Conservation (phyloP, 2,329 filamentous ascomycete species). For the Penicillium glabrum region DNA sequence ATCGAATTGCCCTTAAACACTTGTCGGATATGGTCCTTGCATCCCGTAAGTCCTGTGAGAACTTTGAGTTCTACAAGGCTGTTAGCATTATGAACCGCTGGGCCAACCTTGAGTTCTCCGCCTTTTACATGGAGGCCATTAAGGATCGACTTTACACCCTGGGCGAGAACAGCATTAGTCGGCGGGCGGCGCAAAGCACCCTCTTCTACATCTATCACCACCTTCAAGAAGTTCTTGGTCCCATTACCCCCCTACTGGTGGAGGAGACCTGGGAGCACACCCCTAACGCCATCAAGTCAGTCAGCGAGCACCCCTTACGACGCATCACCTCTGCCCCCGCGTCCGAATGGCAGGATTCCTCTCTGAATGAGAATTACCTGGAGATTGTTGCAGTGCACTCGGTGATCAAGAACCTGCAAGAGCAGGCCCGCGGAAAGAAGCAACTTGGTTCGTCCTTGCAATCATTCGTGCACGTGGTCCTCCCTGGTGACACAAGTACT, state of each 20-base stretch:
- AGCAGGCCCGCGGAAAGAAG: slow-evolving; percentile 70
- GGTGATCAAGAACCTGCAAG: slow-evolving; percentile 73
- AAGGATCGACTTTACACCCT: slow-evolving; percentile 93
- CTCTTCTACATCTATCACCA: slow-evolving; percentile 66
- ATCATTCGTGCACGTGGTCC: slow-evolving; percentile 60
- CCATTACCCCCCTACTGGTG: slow-evolving; percentile 78
- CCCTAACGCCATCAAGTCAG: slow-evolving; percentile 62
- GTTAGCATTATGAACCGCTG: slow-evolving; percentile 74
- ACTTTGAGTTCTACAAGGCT: slow-evolving; percentile 80
- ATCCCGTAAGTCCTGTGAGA: slow-evolving; percentile 65
- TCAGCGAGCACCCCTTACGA: slow-evolving; percentile 47
- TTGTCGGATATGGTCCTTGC: slow-evolving; percentile 64
- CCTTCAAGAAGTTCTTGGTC: slow-evolving; percentile 74
- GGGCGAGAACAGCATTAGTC: slow-evolving; percentile 62
- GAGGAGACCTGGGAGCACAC: slow-evolving; percentile 85
- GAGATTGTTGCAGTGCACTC: slow-evolving; percentile 54
- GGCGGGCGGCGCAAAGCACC: slow-evolving; percentile 57
- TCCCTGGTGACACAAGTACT: slow-evolving; percentile 23
- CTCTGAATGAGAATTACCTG: slow-evolving; percentile 50
- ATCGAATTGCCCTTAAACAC: slow-evolving; percentile 76
- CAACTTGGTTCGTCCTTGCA: slow-evolving; percentile 78
- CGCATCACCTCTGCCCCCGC: slow-evolving; percentile 35
- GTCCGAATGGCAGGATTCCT: slow-evolving; percentile 39
- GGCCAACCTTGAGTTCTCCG: slow-evolving; percentile 78
- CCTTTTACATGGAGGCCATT: slow-evolving; percentile 89